phyloP scores from a whole-genome alignment of 2,329 filamentous ascomycete genomes.

The Xylaria sp. region DNA sequence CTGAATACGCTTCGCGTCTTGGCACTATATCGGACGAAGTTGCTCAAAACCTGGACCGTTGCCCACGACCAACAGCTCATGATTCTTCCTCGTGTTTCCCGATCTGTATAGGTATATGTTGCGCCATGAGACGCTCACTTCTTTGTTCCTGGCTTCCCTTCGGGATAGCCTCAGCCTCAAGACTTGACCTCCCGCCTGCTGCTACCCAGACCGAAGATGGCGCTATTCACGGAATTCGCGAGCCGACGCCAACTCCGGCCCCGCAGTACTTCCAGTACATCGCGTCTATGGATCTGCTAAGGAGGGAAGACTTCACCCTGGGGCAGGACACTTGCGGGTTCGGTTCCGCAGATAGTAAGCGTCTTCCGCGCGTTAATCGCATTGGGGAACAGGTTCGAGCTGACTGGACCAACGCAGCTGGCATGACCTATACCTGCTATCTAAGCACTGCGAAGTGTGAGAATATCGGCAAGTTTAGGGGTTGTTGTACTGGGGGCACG shows the following conservation, averaged over 20 bases:
- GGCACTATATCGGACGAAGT: conserved; percentile 3
- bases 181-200: not conserved
- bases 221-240: conserved; percentile 4
- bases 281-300: conserved; percentile 14
- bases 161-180: not conserved
- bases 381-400: conserved; percentile 1
- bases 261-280: conserved; percentile 15
- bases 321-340: conserved; percentile 26
- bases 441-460: conserved; percentile 15
- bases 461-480: conserved; percentile 17
- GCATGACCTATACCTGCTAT: conserved; percentile 17
- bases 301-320: conserved; percentile 15
- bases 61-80: not conserved
- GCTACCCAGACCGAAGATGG: conserved; percentile 15
- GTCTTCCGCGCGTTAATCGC: not conserved
- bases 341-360: conserved; percentile 15
- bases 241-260: conserved; percentile 16
- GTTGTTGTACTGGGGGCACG: conserved; percentile 19
- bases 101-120: not conserved
- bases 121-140: conserved; percentile 8
- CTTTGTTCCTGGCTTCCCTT: conserved; percentile 6
- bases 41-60: not conserved
- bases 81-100: not conserved
- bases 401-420: conserved; percentile 12
- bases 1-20: conserved; percentile 13